Evolutionary conservation across 2,329 filamentous ascomycete species (phyloP), one percentile per base, ranked within the genome.

Genomic region (Diaporthe sp.): DNA sequence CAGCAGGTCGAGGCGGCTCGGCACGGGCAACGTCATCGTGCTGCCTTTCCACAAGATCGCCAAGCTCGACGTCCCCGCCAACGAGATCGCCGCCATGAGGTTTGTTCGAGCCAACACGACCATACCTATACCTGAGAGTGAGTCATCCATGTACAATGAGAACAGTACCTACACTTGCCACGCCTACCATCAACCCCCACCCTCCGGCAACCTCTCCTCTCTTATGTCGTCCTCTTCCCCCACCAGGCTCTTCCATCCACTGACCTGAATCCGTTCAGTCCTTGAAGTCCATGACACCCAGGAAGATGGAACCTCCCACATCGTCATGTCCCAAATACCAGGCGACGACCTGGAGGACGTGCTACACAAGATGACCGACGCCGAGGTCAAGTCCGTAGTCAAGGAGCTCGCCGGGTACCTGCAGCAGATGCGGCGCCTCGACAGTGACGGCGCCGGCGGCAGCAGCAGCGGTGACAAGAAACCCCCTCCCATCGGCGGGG

Each of bases 61-160:
- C 31, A 73, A 75, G 28, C 42, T 69, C 7, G 13, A 73, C 15
- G 70, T 73, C 9, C 28, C 39, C 9, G 22, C 39, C 12, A 69
- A 53, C 37, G 82, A 86, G 77, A 82, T 82, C 10, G 82, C 81
- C 2, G 82, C 79, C 22, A 83, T 84, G 79, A 79, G 79, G 25
- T 83, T 81, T 75, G 55, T 85, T 19, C 78, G 79, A 0, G 79
- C 72, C 0, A 77, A 84, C 4, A 85, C 82, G 1, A 81, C 80
- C 0, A 83, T 85, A 46, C 84, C 82, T 0, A 79, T 86, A 0
- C 81, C 83, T 0, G 55, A 80, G 2, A 58, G 69, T 75, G 53
- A 51, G 37, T 59, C 12, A 17, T 55, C 25, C 15, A 44, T 1
- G 10, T 44, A 19, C 4, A 44, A 19, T 44, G 17, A 44, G 42